Evolutionary conservation across 495 filamentous ascomycete genomes (phyloP).

Genomic region (Penicillium simplicissimum): DNA sequence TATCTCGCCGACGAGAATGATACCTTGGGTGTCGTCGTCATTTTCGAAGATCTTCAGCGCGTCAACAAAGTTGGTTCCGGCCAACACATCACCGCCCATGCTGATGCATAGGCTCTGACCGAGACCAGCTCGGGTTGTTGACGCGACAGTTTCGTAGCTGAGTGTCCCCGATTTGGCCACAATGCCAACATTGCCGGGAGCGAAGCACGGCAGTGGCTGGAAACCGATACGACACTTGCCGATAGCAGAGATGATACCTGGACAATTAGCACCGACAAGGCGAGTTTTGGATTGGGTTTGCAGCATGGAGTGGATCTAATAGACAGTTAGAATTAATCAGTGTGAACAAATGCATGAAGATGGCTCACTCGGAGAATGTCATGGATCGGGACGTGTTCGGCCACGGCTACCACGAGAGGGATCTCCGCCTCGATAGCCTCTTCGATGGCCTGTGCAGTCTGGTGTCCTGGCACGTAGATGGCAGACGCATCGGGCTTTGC

Average conservation of each 20-base stretch:
- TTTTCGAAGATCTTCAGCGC: constrained; percentile 71
- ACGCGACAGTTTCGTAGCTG: constrained; percentile 85
- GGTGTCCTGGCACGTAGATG: constrained; percentile 80
- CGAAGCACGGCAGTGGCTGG: constrained; percentile 76
- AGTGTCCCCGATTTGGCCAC: constrained; percentile 87
- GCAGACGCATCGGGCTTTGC: constrained; percentile 83
- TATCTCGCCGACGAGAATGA: constrained; percentile 83
- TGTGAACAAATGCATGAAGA: neutral
- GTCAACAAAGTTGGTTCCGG: constrained; percentile 80
- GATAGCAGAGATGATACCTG: constrained; percentile 83
- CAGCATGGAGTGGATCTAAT: constrained; percentile 72
- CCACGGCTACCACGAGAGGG: constrained; percentile 83
- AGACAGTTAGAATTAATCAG: neutral
- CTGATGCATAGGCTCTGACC: constrained; percentile 87
- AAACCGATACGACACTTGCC: constrained; percentile 85
- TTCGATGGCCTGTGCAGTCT: constrained; percentile 77
- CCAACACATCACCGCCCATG: constrained; percentile 82
- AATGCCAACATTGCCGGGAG: constrained; percentile 75
- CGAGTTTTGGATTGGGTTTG: constrained; percentile 78
- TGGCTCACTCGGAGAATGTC: constrained; percentile 72
- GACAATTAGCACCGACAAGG: constrained; percentile 82
- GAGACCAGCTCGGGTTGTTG: constrained; percentile 75
- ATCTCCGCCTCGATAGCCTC: constrained; percentile 89
- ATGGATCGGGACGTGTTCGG: constrained; percentile 88
- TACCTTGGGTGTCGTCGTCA: constrained; percentile 76